These are phyloP conservation scores for Leccinum huronense DNA, from an alignment of 1,284 basidiomycete species.

Conservation along the genomic window DNA sequence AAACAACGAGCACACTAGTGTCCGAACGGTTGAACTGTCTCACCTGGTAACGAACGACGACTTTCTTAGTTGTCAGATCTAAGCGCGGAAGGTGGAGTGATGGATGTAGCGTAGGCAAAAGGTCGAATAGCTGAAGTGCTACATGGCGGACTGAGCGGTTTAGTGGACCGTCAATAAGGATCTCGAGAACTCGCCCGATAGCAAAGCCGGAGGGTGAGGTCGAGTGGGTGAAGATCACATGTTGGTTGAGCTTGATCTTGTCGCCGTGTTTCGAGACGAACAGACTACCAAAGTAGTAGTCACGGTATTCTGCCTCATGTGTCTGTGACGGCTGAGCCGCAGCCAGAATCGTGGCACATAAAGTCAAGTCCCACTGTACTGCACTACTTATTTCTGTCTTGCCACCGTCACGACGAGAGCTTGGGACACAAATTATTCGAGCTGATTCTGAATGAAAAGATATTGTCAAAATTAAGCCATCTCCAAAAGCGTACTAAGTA, in stretches of 20 bases:
- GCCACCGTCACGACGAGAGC: no score
- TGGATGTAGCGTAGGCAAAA: not conserved
- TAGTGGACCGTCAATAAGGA: not conserved
- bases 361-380: not conserved
- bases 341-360: not conserved
- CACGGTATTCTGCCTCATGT: not conserved
- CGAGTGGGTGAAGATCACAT: not conserved
- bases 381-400: not conserved
- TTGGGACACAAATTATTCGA: no score
- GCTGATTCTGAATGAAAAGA: no score
- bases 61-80: no score
- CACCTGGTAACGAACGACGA: no score
- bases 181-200: not conserved
- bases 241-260: not conserved
- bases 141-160: not conserved
- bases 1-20: not conserved
- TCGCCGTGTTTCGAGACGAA: not conserved
- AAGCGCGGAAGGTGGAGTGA: not conserved
- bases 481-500: no score
- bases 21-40: no score
- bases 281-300: not conserved
- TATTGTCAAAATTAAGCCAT: no score
- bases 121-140: not conserved
- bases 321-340: no score
- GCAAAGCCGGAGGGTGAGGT: not conserved